Evolutionary conservation across 2,329 filamentous ascomycete species (phyloP).

Genomic region (Alternaria gaisen): DNA sequence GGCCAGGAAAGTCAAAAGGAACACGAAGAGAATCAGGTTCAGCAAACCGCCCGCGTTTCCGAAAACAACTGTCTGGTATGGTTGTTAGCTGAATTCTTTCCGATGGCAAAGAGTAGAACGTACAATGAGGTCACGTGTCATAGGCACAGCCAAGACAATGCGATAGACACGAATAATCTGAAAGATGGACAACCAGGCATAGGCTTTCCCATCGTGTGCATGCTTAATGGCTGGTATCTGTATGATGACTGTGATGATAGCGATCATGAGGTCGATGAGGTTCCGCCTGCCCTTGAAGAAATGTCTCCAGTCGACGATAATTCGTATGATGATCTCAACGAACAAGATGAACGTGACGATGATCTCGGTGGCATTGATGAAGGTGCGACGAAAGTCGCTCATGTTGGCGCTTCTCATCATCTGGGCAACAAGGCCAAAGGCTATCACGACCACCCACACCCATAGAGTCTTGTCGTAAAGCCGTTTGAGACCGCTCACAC

Average conservation of each 20-base stretch:
- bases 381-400: conserved; percentile 65
- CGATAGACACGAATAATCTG: conserved; percentile 93
- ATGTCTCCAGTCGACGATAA: conserved; percentile 78
- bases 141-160: conserved; percentile 85
- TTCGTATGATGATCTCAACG: conserved; percentile 81
- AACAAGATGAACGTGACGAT: conserved; percentile 80
- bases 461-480: conserved; percentile 77
- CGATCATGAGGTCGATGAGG: conserved; percentile 80
- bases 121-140: conserved; percentile 86
- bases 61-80: conserved; percentile 71
- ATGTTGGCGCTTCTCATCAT: conserved; percentile 80
- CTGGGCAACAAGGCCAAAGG: conserved; percentile 81
- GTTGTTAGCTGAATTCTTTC: conserved; percentile 25
- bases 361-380: conserved; percentile 77
- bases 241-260: conserved; percentile 83
- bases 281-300: conserved; percentile 81
- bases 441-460: conserved; percentile 83
- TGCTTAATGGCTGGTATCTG: conserved; percentile 81
- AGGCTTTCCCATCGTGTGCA: conserved; percentile 68
- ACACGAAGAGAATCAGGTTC: conserved; percentile 95
- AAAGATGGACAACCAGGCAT: conserved; percentile 90
- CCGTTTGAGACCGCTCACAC: conserved; percentile 67
- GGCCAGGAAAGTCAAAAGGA: conserved; percentile 91
- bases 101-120: conserved; percentile 19
- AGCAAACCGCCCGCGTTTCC: conserved; percentile 91